phyloP scores from a whole-genome alignment of 169 alveolate species.

The Plasmodium vivax region DNA sequence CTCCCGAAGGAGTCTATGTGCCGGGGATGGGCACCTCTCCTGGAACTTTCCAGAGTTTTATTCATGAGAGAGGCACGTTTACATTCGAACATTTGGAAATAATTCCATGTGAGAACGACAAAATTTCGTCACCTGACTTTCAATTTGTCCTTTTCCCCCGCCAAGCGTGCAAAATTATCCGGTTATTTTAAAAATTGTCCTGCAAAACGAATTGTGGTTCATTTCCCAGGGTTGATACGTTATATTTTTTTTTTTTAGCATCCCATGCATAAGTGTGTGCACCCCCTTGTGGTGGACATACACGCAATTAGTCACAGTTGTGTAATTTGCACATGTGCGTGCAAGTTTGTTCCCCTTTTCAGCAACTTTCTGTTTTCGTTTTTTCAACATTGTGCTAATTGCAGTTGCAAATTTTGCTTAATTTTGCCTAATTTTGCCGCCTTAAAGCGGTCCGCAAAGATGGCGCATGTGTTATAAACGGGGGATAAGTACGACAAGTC shows the following conservation, averaged over 20 bases:
- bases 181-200: conserved; percentile 2
- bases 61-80: not conserved
- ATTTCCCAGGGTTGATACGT: not conserved
- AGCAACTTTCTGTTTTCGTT: not conserved
- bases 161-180: not conserved
- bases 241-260: not conserved
- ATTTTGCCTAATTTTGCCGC: not conserved
- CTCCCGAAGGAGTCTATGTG: not conserved
- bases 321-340: conserved; percentile 3
- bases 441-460: not conserved
- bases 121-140: not conserved
- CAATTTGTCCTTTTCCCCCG: not conserved
- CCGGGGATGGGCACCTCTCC: not conserved
- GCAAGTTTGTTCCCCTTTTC: not conserved
- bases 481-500: not conserved
- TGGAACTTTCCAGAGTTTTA: not conserved
- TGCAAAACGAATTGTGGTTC: not conserved
- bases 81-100: not conserved
- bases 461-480: not conserved
- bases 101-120: not conserved
- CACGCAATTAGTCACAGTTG: not conserved
- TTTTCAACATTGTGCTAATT: not conserved
- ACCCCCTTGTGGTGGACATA: not conserved
- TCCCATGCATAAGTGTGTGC: not conserved
- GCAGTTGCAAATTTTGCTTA: not conserved